A percentile compares a stretch with the other conserved stretches of the same genome.
Conservation (phyloP, 2,329 filamentous ascomycete species). For the Colletotrichum abscissum region DNA sequence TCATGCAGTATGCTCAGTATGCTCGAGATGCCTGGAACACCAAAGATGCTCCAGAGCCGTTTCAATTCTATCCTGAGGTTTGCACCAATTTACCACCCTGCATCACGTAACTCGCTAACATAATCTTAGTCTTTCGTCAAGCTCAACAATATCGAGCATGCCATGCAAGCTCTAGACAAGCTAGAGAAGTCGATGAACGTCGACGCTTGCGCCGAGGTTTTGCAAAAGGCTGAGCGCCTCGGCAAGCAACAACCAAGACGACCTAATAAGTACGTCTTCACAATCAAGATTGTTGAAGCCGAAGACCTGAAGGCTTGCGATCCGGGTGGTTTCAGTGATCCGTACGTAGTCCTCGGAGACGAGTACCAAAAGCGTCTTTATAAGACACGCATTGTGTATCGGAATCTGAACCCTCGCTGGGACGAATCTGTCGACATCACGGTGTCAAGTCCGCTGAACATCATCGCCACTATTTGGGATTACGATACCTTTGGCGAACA, state of each 20-base stretch:
- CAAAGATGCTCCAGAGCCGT: slow-evolving; percentile 94
- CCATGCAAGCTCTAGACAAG: slow-evolving; percentile 90
- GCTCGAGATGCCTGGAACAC: slow-evolving; percentile 93
- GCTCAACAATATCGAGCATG: slow-evolving; percentile 97
- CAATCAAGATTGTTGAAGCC: slow-evolving; percentile 97
- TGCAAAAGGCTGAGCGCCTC: slow-evolving; percentile 79
- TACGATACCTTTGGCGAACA: slow-evolving; percentile 98
- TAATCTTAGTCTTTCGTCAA: slow-evolving; percentile 86
- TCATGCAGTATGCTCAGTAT: slow-evolving; percentile 90
- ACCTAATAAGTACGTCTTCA: slow-evolving; percentile 93
- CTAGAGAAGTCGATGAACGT: slow-evolving; percentile 91
- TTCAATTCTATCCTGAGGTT: slow-evolving; percentile 95
- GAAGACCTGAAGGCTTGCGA: slow-evolving; percentile 99
- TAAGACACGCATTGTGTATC: slow-evolving; percentile 92
- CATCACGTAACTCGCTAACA: not conserved
- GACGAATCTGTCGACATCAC: slow-evolving; percentile 97
- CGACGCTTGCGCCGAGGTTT: slow-evolving; percentile 86
- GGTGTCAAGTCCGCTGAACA: slow-evolving; percentile 88
- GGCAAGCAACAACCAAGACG: slow-evolving; percentile 71
- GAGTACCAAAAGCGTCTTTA: slow-evolving; percentile 97
- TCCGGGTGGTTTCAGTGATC: slow-evolving; percentile 92
- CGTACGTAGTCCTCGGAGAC: slow-evolving; percentile 95
- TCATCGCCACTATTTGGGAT: slow-evolving; percentile 98
- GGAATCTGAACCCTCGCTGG: slow-evolving; percentile 93
- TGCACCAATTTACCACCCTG: slow-evolving; percentile 41